A percentile compares a stretch with the other conserved stretches of the same genome.
Conservation (phyloP, 2,329 filamentous ascomycete genomes). For the Rosellinia necatrix region DNA sequence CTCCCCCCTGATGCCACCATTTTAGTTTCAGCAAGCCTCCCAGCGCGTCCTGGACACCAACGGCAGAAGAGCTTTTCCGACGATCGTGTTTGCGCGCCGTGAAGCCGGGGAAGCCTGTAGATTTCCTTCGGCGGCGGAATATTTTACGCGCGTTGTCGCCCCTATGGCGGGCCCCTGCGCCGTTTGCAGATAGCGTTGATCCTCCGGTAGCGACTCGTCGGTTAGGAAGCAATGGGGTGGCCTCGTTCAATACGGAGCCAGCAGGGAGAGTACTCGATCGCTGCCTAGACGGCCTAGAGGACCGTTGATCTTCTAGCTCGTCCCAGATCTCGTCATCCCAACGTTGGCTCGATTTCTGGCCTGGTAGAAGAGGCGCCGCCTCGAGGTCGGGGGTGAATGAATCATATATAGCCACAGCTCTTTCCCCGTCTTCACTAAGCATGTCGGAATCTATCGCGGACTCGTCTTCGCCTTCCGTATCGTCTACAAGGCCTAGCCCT, state of each 20-base stretch:
- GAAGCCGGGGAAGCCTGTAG: constrained; percentile 66
- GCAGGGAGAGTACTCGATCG: constrained; percentile 56
- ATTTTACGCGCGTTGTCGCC: constrained; percentile 36
- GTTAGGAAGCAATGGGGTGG: constrained; percentile 45
- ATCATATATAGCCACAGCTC: constrained; percentile 47
- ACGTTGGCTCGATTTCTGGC: constrained; percentile 55
- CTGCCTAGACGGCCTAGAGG: constrained; percentile 48
- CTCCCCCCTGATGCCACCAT: constrained; percentile 53
- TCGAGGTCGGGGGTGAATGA: constrained; percentile 53
- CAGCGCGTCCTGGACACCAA: constrained; percentile 52
- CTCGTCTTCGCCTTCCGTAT: constrained; percentile 65
- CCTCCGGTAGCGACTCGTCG: constrained; percentile 35
- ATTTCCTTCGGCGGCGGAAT: constrained; percentile 57
- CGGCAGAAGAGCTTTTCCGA: constrained; percentile 43
- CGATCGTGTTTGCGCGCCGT: constrained; percentile 53
- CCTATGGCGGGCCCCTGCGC: constrained; percentile 23
- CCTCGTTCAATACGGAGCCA: constrained; percentile 42
- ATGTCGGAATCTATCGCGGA: constrained; percentile 56
- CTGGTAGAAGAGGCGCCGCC: constrained; percentile 45
- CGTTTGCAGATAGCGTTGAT: constrained; percentile 35
- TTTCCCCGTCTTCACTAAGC: constrained; percentile 49
- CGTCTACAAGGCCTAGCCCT: constrained; percentile 79
- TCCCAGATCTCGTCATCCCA: constrained; percentile 85
- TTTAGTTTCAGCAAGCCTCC: constrained; percentile 58
- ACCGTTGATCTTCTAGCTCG: constrained; percentile 77